phyloP scores from a whole-genome alignment of 176 grass and related monocot genomes.

The Musa troglodytarum region DNA sequence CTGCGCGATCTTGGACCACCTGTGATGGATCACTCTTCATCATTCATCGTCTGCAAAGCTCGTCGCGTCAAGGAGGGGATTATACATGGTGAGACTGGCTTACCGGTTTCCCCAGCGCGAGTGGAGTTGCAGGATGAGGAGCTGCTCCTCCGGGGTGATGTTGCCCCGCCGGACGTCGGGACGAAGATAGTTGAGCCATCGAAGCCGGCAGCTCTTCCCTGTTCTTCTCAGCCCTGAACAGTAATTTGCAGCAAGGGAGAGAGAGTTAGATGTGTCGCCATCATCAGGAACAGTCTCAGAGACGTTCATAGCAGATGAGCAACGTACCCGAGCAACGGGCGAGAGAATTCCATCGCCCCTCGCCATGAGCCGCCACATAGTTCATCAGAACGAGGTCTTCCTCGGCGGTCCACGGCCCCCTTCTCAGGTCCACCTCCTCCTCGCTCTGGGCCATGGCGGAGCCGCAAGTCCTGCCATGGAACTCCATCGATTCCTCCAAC shows the following conservation, averaged over 20 bases:
- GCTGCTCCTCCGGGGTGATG: conserved; percentile 97
- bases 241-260: not conserved
- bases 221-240: conserved; percentile 72
- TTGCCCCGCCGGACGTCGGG: conserved; percentile 86
- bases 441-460: no score
- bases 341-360: conserved; percentile 94
- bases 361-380: conserved; percentile 65
- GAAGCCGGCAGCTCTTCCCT: conserved; percentile 89
- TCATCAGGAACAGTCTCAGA: no score
- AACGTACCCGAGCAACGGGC: conserved; percentile 70
- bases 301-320: no score
- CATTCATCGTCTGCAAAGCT: no score
- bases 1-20: conserved; percentile 19
- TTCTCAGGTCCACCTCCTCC: conserved; percentile 30
- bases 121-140: conserved; percentile 91
- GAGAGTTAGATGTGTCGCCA: not conserved
- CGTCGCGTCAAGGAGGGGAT: no score
- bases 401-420: conserved; percentile 87
- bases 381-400: conserved; percentile 79
- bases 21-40: not conserved
- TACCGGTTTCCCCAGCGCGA: conserved; percentile 91
- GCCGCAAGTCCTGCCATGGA: not conserved
- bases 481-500: not conserved
- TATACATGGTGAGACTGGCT: not conserved
- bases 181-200: conserved; percentile 95